Evolutionary conservation across 495 filamentous ascomycete genomes (phyloP).

Genomic region (Venustampulla echinocandica): DNA sequence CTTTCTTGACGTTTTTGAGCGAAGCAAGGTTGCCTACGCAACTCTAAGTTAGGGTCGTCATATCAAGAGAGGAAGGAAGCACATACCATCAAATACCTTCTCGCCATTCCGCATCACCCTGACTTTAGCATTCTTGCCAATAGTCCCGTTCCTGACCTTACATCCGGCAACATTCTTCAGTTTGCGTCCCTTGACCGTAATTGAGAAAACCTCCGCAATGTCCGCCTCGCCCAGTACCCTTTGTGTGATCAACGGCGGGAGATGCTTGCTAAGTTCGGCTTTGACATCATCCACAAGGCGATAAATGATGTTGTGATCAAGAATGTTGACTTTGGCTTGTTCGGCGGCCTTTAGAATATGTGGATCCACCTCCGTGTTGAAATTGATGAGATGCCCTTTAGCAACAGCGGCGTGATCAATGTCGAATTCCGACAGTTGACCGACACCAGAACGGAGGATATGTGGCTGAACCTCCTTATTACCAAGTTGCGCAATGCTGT

Average conservation of each 20-base stretch:
- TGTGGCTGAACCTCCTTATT: constrained; percentile 73
- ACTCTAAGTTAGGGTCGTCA: constrained; percentile 1
- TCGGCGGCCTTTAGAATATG: constrained; percentile 63
- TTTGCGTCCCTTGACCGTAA: constrained; percentile 62
- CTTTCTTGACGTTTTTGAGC: constrained; percentile 88
- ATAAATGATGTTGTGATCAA: constrained; percentile 92
- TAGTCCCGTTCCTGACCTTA: constrained; percentile 72
- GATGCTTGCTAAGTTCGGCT: constrained; percentile 52
- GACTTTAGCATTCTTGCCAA: constrained; percentile 54
- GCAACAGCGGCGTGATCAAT: constrained; percentile 76
- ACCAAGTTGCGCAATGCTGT: constrained; percentile 63
- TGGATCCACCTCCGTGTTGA: constrained; percentile 68
- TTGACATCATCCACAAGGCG: constrained; percentile 77
- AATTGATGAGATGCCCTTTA: constrained; percentile 66
- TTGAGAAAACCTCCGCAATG: constrained; percentile 70
- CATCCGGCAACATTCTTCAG: constrained; percentile 75
- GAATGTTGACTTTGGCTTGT: constrained; percentile 56
- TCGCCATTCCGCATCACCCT: constrained; percentile 59
- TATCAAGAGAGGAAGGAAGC: neutral
- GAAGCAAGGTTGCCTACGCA: constrained; percentile 59
- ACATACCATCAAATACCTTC: constrained; percentile 71
- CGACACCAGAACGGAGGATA: constrained; percentile 69
- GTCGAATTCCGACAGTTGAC: constrained; percentile 76
- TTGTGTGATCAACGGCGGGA: constrained; percentile 54
- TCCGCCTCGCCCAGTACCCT: constrained; percentile 84